A percentile compares a stretch with the other conserved stretches of the same genome.
Evolutionary conservation across 2,329 filamentous ascomycete genomes (phyloP).

Genomic region (Hymenoscyphus salicellus): DNA sequence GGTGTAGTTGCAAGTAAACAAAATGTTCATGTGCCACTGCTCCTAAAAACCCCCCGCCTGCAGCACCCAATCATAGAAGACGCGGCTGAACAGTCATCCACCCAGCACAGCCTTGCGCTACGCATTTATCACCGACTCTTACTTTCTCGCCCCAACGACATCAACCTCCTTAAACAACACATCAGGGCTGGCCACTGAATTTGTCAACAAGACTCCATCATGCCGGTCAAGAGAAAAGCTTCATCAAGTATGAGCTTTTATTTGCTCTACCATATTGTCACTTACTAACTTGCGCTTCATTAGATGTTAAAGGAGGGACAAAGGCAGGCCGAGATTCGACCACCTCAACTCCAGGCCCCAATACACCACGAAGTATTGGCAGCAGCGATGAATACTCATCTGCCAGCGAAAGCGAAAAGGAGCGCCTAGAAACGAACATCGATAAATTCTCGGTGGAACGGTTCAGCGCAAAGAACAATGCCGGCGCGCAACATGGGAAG

Average conservation of each 20-base stretch:
- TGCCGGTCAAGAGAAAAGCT: conserved; percentile 73
- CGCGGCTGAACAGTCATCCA: too few species aligned
- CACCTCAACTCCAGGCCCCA: conserved; percentile 59
- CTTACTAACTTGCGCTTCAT: conserved; percentile 33
- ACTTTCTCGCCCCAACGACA: conserved; percentile 11
- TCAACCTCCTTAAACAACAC: conserved; percentile 14
- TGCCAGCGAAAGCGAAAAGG: conserved; percentile 33
- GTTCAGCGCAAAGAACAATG: conserved; percentile 27
- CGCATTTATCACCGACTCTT: too few species aligned
- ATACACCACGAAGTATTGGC: conserved; percentile 57
- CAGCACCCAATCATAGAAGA: too few species aligned
- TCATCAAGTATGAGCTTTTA: conserved; percentile 44
- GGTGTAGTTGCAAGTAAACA: too few species aligned
- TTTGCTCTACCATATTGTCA: conserved; percentile 25
- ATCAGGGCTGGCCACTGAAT: conserved; percentile 12
- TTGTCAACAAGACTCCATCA: conserved; percentile 38
- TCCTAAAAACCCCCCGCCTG: too few species aligned
- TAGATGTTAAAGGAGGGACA: conserved; percentile 45
- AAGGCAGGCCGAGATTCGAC: conserved; percentile 58
- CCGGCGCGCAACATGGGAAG: conserved; percentile 11
- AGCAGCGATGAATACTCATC: conserved; percentile 51
- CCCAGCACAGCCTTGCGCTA: too few species aligned
- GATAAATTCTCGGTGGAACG: conserved; percentile 52
- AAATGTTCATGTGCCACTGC: too few species aligned
- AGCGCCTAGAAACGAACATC: conserved; percentile 46